Percentiles rank a stretch among this genome's conserved stretches.
These are phyloP conservation scores for Fusarium sp. DNA, from an alignment of 2,329 filamentous ascomycete species.

Conservation along the genomic window DNA sequence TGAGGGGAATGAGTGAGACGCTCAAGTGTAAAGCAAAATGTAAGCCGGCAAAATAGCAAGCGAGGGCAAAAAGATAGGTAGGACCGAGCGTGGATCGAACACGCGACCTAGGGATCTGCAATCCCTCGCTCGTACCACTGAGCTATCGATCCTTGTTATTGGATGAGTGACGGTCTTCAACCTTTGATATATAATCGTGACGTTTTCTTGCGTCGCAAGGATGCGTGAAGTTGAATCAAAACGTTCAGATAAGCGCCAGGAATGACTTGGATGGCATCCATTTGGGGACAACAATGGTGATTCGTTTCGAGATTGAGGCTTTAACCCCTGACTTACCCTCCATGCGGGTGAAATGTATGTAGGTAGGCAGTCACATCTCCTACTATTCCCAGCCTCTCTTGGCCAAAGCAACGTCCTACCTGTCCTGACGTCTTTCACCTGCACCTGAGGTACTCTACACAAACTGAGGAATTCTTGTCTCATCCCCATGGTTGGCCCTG, in stretches of 20 bases:
- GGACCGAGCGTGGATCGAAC: conserved; percentile 42
- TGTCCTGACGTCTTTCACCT: not conserved
- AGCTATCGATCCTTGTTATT: conserved; percentile 38
- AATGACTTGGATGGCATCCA: not conserved
- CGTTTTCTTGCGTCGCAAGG: accelerated
- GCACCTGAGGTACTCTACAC: not conserved
- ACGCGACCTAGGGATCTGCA: conserved; percentile 42
- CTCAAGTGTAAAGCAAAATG: not conserved
- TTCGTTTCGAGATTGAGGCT: not conserved
- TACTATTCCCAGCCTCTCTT: conserved; percentile 23
- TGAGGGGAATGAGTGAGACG: not conserved
- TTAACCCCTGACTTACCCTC: not conserved
- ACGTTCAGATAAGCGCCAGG: not conserved
- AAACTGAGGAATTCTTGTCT: not conserved
- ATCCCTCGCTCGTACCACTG: conserved; percentile 42
- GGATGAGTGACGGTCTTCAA: not conserved
- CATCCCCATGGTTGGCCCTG: not conserved
- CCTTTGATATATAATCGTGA: not conserved
- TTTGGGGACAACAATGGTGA: not conserved
- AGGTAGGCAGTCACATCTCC: not conserved
- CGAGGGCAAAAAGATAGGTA: conserved; percentile 3
- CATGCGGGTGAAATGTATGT: not conserved
- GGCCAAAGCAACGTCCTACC: not conserved
- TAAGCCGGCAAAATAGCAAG: not conserved
- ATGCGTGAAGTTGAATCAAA: not conserved